Conservation (phyloP, 495 filamentous ascomycete species). For the Astrocystis sublimbata region DNA sequence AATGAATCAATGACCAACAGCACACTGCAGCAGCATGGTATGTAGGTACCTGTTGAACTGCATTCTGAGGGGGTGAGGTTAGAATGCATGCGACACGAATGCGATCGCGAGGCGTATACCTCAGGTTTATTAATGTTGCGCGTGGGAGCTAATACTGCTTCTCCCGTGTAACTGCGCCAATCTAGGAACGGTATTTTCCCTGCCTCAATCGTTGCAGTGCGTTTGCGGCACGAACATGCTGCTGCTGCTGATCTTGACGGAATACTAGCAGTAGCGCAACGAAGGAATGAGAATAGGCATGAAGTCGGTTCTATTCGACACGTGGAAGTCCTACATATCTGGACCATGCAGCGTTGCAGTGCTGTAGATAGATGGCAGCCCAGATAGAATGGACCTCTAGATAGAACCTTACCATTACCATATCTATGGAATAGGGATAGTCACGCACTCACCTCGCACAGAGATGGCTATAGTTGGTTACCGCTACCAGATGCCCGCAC, state of each 20-base stretch:
- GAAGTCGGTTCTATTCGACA: background rate
- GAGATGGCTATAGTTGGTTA: slow-evolving; percentile 9
- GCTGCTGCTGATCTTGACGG: no score
- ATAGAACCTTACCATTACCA: no score
- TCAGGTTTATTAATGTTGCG: no score
- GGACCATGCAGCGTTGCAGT: slow-evolving; percentile 13
- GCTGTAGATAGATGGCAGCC: background rate
- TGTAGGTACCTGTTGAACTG: no score
- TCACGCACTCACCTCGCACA: no score
- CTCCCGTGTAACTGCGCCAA: slow-evolving; percentile 3
- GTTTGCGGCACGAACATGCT: background rate
- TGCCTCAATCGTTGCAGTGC: background rate
- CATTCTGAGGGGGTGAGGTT: background rate
- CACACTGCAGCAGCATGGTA: background rate
- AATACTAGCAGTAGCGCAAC: no score
- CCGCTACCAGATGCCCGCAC: background rate
- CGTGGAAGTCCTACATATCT: slow-evolving; percentile 13
- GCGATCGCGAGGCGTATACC: no score
- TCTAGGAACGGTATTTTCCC: no score
- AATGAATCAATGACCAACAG: no score
- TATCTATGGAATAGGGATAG: no score
- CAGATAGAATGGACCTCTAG: no score
- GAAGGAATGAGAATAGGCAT: background rate
- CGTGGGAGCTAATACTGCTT: background rate
- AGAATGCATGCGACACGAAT: slow-evolving; percentile 11